phyloP scores from a whole-genome alignment of 768 basidiomycete species.

The Mycena epipterygia region DNA sequence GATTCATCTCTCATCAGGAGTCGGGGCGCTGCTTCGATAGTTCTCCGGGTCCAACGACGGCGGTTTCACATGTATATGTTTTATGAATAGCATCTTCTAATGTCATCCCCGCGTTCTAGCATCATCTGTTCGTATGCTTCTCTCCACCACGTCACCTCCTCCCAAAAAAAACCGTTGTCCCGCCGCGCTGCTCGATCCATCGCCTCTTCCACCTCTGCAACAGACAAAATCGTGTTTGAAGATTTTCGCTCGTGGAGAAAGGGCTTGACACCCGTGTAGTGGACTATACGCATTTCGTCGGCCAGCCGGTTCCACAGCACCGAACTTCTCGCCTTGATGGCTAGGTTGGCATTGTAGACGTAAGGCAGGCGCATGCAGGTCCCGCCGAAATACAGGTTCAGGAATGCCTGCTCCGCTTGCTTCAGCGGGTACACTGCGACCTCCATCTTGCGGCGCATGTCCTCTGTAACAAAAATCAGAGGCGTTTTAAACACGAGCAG shows the following conservation, averaged over 20 bases:
- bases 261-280: constrained; percentile 46
- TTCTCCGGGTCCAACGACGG: no score
- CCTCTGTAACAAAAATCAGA: not conserved
- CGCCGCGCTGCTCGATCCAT: constrained; percentile 29
- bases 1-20: no score
- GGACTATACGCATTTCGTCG: constrained; percentile 47
- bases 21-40: no score
- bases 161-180: constrained; percentile 37
- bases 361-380: constrained; percentile 50
- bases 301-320: constrained; percentile 46
- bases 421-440: constrained; percentile 54
- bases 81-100: constrained; percentile 1
- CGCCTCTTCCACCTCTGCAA: constrained; percentile 39
- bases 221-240: constrained; percentile 31
- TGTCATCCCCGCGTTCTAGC: constrained; percentile 2
- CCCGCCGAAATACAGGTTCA: constrained; percentile 52
- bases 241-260: not conserved
- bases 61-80: no score
- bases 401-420: constrained; percentile 60
- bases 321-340: constrained; percentile 47
- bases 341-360: constrained; percentile 53
- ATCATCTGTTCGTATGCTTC: constrained; percentile 44
- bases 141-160: constrained; percentile 46
- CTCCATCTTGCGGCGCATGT: constrained; percentile 52
- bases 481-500: not conserved